Evolutionary conservation across 176 grass and related monocot species (phyloP).

Genomic region (Musa troglodytarum): DNA sequence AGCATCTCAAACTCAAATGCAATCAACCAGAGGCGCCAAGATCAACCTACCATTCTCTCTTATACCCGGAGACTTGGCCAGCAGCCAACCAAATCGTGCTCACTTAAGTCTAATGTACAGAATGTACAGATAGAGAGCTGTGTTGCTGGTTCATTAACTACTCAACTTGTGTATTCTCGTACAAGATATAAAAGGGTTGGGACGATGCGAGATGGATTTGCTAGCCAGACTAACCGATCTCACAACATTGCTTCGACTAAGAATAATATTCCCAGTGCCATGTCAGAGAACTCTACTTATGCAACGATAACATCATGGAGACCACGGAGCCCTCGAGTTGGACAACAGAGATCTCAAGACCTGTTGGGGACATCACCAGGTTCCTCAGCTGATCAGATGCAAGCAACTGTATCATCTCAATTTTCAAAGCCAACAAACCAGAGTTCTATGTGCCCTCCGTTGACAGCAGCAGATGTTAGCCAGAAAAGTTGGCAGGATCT

Average conservation of each 20-base stretch:
- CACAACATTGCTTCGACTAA: neutral
- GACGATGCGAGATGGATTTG: neutral
- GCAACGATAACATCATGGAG: neutral
- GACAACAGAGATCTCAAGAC: slow-evolving; percentile 22
- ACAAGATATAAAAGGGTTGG: slow-evolving; percentile 6
- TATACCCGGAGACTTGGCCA: slow-evolving; percentile 7
- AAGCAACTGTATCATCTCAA: slow-evolving; percentile 20
- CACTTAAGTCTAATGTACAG: neutral
- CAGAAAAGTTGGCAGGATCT: slow-evolving; percentile 72
- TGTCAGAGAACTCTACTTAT: too few species aligned
- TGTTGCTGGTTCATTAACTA: slow-evolving; percentile 1
- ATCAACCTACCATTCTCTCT: neutral
- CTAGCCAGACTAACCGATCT: neutral
- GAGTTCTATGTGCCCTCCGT: slow-evolving; percentile 20
- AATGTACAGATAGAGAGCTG: neutral
- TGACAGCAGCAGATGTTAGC: slow-evolving; percentile 39
- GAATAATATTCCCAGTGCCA: neutral
- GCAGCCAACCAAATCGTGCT: slow-evolving; percentile 5
- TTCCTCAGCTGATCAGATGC: slow-evolving; percentile 12
- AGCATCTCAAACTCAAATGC: neutral
- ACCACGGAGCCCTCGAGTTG: neutral
- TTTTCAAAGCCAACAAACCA: slow-evolving; percentile 21
- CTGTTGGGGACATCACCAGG: slow-evolving; percentile 13
- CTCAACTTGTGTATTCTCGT: slow-evolving; percentile 18
- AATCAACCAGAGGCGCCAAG: neutral